phyloP scores from a whole-genome alignment of 352 stramenopile species.

The Phytopythium chamaehyphon region DNA sequence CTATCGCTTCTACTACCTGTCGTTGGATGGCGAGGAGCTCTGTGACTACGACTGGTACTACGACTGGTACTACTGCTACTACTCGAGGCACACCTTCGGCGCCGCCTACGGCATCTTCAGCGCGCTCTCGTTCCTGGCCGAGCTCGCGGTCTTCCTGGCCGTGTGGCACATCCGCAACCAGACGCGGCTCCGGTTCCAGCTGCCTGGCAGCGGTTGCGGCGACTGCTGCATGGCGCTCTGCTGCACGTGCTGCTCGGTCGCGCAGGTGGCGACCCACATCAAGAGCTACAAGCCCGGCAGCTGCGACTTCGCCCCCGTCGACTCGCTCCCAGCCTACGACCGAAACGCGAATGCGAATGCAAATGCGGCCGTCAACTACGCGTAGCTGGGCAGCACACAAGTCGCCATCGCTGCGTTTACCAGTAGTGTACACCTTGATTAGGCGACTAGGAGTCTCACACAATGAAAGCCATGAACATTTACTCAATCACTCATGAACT shows the following conservation, averaged over 20 bases:
- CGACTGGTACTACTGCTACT: neutral
- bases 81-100: neutral
- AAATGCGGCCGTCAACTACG: neutral
- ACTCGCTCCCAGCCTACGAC: conserved; percentile 23
- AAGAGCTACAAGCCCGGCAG: conserved; percentile 42
- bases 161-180: conserved; percentile 33
- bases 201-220: conserved; percentile 27
- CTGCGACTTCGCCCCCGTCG: conserved; percentile 38
- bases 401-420: neutral
- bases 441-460: too few species aligned
- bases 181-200: conserved; percentile 34
- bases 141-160: conserved; percentile 5
- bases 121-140: neutral
- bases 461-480: too few species aligned
- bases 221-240: conserved; percentile 33
- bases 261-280: conserved; percentile 46
- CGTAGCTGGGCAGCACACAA: neutral
- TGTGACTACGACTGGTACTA: neutral
- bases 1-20: neutral
- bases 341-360: too few species aligned
- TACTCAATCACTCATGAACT: too few species aligned
- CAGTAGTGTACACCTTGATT: too few species aligned
- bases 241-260: conserved; percentile 46
- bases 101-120: neutral
- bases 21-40: neutral